Conservation (phyloP, 768 basidiomycete species). For the Roridomyces roridus region DNA sequence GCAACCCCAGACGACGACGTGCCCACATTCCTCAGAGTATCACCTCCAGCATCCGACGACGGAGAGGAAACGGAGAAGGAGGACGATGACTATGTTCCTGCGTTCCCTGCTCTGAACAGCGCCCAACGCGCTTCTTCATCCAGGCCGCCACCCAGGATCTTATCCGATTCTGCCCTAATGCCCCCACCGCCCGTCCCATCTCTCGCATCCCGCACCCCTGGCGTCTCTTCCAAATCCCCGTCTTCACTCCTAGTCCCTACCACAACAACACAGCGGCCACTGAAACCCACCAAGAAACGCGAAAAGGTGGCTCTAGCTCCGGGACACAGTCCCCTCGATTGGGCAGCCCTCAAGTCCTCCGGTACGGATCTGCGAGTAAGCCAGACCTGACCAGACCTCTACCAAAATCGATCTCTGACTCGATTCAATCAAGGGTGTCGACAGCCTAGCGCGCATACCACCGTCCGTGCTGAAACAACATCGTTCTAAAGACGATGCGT, state of each 20-base stretch:
- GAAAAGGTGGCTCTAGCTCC: conserved; percentile 90
- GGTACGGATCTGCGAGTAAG: conserved; percentile 80
- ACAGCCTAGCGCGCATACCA: conserved; percentile 70
- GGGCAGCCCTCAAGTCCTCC: conserved; percentile 87
- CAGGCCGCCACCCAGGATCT: conserved; percentile 37
- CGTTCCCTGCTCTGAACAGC: conserved; percentile 75
- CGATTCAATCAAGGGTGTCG: conserved; percentile 64
- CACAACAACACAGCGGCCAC: conserved; percentile 66
- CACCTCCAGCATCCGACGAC: conserved; percentile 49
- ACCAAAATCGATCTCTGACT: conserved; percentile 17
- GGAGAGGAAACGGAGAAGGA: conserved; percentile 43
- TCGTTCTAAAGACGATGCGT: conserved; percentile 86
- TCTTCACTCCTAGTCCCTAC: conserved; percentile 59
- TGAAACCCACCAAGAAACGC: conserved; percentile 60
- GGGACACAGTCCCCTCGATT: conserved; percentile 91
- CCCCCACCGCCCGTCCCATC: conserved; percentile 56
- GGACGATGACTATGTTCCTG: conserved; percentile 67
- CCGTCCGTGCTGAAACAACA: conserved; percentile 82
- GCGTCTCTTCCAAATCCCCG: conserved; percentile 38
- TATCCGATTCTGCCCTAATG: conserved; percentile 59
- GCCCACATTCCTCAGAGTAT: conserved; percentile 43
- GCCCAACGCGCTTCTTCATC: conserved; percentile 63
- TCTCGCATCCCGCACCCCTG: conserved; percentile 46
- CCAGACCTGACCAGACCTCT: conserved; percentile 8
- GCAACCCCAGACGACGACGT: conserved; percentile 26